Conservation (phyloP, 139 green algal genomes). For the Closterium sp. region DNA sequence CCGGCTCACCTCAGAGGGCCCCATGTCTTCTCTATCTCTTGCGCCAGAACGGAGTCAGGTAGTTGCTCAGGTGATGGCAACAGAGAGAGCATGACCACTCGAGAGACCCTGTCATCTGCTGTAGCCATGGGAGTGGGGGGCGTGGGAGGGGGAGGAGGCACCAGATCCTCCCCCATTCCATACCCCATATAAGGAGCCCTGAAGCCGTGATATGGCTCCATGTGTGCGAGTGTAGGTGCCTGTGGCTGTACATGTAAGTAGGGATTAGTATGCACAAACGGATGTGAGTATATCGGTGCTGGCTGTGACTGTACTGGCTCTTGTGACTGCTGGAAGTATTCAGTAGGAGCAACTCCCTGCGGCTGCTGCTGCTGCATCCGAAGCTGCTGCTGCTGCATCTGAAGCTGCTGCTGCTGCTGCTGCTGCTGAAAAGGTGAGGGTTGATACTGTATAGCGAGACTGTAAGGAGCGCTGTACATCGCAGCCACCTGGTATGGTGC, state of each 20-base stretch:
- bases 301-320: neutral
- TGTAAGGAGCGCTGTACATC: neutral
- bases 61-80: neutral
- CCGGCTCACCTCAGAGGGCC: neutral
- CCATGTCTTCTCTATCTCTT: neutral
- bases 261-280: neutral
- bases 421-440: neutral
- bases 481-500: neutral
- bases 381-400: no score
- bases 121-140: neutral
- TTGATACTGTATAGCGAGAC: neutral
- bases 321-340: neutral
- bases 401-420: neutral
- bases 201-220: no score
- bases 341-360: neutral
- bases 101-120: neutral
- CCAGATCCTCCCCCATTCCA: neutral
- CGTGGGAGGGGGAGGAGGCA: neutral
- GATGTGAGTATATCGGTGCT: neutral
- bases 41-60: neutral
- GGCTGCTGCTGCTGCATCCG: neutral
- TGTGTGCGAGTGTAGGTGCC: neutral
- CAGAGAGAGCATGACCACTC: neutral
- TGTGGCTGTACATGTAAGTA: neutral
- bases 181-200: neutral